These are phyloP conservation scores for Gyrodon lividus DNA, from an alignment of 768 basidiomycete species.

Conservation along the genomic window DNA sequence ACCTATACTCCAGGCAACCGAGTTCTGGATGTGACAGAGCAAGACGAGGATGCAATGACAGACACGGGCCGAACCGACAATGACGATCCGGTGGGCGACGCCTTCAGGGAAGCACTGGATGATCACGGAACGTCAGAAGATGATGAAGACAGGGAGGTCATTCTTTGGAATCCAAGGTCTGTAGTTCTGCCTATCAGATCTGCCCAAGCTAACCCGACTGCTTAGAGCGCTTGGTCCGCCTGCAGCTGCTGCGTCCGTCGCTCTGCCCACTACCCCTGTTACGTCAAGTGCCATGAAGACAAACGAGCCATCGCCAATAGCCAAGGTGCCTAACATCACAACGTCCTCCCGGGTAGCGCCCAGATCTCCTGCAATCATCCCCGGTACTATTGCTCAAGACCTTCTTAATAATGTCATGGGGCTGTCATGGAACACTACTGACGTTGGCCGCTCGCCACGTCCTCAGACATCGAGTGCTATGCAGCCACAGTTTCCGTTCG, in stretches of 20 bases:
- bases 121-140: conserved; percentile 36
- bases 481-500: conserved; percentile 51
- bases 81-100: conserved; percentile 77
- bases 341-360: conserved; percentile 29
- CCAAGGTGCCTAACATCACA: background rate
- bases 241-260: conserved; percentile 3
- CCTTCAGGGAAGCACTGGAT: conserved; percentile 51
- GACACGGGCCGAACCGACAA: conserved; percentile 68
- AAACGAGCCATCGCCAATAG: conserved; percentile 3
- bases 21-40: conserved; percentile 13
- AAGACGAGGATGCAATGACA: conserved; percentile 64
- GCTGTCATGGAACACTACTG: conserved; percentile 17
- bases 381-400: conserved; percentile 62
- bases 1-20: conserved; percentile 4
- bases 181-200: conserved; percentile 9
- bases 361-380: conserved; percentile 20
- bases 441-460: conserved; percentile 13
- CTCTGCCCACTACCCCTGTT: conserved; percentile 24
- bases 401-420: conserved; percentile 48
- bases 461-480: conserved; percentile 27
- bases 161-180: conserved; percentile 74
- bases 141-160: conserved; percentile 63
- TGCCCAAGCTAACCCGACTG: conserved; percentile 4
- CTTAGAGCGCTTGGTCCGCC: conserved; percentile 22
- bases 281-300: background rate